phyloP scores from a whole-genome alignment of 2,329 filamentous ascomycete species.

The Colletotrichum echinochloae region DNA sequence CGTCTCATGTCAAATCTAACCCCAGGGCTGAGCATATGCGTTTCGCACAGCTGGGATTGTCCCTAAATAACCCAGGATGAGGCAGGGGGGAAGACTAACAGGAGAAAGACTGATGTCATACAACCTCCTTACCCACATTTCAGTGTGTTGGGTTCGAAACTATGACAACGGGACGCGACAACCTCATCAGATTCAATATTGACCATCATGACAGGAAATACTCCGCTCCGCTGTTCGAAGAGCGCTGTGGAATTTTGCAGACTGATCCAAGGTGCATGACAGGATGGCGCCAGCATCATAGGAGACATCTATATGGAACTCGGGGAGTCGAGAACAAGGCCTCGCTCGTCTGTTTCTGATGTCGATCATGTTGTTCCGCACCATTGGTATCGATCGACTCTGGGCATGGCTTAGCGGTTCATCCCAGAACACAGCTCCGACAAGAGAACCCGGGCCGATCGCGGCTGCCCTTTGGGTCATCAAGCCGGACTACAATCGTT shows the following conservation, averaged over 20 bases:
- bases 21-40: background rate
- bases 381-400: constrained; percentile 15
- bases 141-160: constrained; percentile 31
- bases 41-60: constrained; percentile 17
- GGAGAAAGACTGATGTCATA: constrained; percentile 33
- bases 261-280: background rate
- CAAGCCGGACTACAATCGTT: background rate
- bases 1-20: constrained; percentile 28
- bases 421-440: constrained; percentile 16
- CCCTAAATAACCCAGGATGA: constrained; percentile 23
- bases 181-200: constrained; percentile 17
- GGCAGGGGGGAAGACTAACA: constrained; percentile 16
- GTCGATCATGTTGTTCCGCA: constrained; percentile 20
- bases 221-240: background rate
- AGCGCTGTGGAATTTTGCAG: background rate
- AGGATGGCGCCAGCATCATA: constrained; percentile 6
- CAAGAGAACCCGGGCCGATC: constrained; percentile 9
- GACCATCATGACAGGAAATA: background rate
- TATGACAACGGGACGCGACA: constrained; percentile 15
- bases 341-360: constrained; percentile 13
- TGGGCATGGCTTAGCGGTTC: constrained; percentile 18
- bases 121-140: constrained; percentile 33
- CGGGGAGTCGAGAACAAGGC: constrained; percentile 10
- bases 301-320: constrained; percentile 8
- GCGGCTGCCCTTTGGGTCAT: constrained; percentile 8